phyloP scores from a whole-genome alignment of 495 filamentous ascomycete genomes.

The Neurospora sp. region DNA sequence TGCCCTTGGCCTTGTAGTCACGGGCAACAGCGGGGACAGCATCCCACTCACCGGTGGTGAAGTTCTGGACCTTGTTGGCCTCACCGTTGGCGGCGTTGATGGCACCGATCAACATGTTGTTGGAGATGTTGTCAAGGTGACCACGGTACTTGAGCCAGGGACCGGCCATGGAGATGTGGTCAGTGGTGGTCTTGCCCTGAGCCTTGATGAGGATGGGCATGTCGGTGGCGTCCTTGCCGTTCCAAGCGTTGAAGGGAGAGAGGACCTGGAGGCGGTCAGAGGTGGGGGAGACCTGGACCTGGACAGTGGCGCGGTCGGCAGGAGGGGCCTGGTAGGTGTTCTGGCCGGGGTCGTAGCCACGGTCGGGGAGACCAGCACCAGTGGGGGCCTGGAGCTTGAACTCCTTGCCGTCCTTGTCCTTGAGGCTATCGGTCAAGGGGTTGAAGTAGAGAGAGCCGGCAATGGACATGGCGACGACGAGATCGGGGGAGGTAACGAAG shows the following conservation, averaged over 20 bases:
- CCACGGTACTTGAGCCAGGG: slow-evolving; percentile 99
- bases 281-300: slow-evolving; percentile 74
- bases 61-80: slow-evolving; percentile 97
- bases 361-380: slow-evolving; percentile 70
- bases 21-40: slow-evolving; percentile 90
- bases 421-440: slow-evolving; percentile 85
- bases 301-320: slow-evolving; percentile 57
- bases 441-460: slow-evolving; percentile 94
- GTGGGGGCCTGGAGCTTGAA: slow-evolving; percentile 74
- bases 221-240: slow-evolving; percentile 84
- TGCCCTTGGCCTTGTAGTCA: slow-evolving; percentile 95
- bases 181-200: slow-evolving; percentile 96
- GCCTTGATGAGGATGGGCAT: slow-evolving; percentile 96
- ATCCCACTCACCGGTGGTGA: slow-evolving; percentile 68
- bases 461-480: slow-evolving; percentile 85
- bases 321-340: slow-evolving; percentile 98
- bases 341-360: slow-evolving; percentile 85
- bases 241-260: slow-evolving; percentile 75
- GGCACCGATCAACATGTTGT: slow-evolving; percentile 99
- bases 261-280: slow-evolving; percentile 94
- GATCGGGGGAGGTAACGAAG: slow-evolving; percentile 96
- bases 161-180: slow-evolving; percentile 99
- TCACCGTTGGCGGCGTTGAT: slow-evolving; percentile 92
- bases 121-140: slow-evolving; percentile 99
- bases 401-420: slow-evolving; percentile 96